Percentiles rank a stretch among this genome's conserved stretches.
These are phyloP conservation scores for Chrysanthemum makinoi DNA, from an alignment of 129 eudicot species.

Conservation along the genomic window DNA sequence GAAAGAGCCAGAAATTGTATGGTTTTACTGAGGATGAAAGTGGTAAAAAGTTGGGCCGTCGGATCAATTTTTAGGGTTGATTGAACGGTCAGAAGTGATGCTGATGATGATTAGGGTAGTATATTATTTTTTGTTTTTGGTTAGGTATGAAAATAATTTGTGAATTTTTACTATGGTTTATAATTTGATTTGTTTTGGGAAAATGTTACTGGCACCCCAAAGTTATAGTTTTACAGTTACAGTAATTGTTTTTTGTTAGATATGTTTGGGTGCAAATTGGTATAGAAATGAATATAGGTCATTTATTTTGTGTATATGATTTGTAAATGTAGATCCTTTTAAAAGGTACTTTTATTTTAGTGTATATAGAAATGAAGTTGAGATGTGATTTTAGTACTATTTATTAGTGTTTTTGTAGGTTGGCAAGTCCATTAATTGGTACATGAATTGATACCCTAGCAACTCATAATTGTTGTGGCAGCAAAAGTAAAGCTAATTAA, in stretches of 20 bases:
- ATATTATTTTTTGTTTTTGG: neutral
- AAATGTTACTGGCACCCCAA: constrained; percentile 22
- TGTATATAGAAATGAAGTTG: neutral
- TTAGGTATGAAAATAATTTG: constrained; percentile 22
- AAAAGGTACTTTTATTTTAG: neutral
- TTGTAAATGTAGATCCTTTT: neutral
- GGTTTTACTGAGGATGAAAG: constrained; percentile 38
- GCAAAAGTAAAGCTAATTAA: neutral
- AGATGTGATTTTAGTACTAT: constrained; percentile 7
- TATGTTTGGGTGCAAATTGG: constrained; percentile 21
- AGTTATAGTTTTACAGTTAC: neutral
- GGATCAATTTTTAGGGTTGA: constrained; percentile 42
- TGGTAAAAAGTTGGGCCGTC: constrained; percentile 47
- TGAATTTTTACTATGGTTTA: constrained; percentile 4
- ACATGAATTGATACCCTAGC: constrained; percentile 26
- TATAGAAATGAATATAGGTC: constrained; percentile 4
- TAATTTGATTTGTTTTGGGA: constrained; percentile 20
- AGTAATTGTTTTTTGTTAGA: neutral
- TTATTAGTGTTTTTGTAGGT: neutral
- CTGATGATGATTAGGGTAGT: constrained; percentile 25
- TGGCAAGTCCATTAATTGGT: constrained; percentile 25
- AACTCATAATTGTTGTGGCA: neutral
- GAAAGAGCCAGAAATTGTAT: constrained; percentile 51
- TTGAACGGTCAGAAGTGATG: constrained; percentile 42
- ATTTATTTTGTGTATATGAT: neutral